phyloP scores from a whole-genome alignment of 306 rosid genomes.

The Gastrolobium villosum region DNA sequence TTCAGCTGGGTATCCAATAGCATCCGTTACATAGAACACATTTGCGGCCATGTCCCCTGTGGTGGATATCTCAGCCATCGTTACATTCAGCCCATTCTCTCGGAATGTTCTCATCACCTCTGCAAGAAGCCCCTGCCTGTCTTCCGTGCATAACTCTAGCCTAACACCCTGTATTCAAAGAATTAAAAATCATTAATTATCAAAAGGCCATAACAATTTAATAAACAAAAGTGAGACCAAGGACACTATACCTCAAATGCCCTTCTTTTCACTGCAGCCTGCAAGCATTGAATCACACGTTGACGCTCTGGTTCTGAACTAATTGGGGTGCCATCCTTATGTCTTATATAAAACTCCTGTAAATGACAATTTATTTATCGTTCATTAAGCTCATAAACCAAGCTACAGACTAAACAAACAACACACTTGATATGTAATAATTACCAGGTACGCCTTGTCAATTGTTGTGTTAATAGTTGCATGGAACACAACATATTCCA shows the following conservation, averaged over 20 bases:
- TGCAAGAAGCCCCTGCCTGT: constrained; percentile 78
- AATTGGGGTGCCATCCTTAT: constrained; percentile 89
- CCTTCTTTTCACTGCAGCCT: constrained; percentile 87
- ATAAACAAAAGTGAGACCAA: background rate
- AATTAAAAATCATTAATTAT: background rate
- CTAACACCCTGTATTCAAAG: constrained; percentile 75
- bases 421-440: background rate
- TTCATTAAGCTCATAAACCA: constrained; percentile 26
- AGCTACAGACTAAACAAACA: background rate
- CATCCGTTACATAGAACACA: constrained; percentile 84
- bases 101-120: constrained; percentile 90
- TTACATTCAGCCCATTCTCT: constrained; percentile 87
- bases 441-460: constrained; percentile 78
- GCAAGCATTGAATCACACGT: constrained; percentile 88
- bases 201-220: background rate
- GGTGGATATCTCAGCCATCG: constrained; percentile 88
- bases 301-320: constrained; percentile 94
- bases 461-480: constrained; percentile 75
- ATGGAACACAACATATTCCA: constrained; percentile 95
- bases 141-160: constrained; percentile 69
- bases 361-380: background rate
- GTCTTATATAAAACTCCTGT: constrained; percentile 95
- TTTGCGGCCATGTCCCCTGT: constrained; percentile 61
- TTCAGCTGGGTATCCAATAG: constrained; percentile 71
- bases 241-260: constrained; percentile 67